These are phyloP conservation scores for Fusarium paranaense DNA, from an alignment of 2,329 filamentous ascomycete species.

Conservation along the genomic window DNA sequence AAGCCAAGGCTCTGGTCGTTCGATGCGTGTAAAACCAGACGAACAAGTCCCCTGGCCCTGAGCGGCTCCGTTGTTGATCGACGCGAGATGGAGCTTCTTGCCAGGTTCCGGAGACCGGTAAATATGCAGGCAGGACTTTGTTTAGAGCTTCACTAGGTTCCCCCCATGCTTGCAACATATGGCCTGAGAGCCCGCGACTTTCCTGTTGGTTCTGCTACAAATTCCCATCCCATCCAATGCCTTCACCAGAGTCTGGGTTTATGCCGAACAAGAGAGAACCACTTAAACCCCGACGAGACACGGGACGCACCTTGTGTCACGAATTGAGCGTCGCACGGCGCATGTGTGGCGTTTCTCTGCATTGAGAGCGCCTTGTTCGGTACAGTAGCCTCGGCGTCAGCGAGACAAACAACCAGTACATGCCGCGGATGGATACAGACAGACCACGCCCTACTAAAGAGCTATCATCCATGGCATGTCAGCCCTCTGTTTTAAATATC, in stretches of 20 bases:
- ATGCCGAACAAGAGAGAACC: not conserved
- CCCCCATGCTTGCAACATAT: constrained; percentile 7
- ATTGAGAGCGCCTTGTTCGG: not conserved
- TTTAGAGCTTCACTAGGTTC: not conserved
- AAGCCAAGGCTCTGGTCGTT: constrained; percentile 4
- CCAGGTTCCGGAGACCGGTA: constrained; percentile 5
- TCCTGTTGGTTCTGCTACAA: not conserved
- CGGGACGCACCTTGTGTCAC: constrained; percentile 8
- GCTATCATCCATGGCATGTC: not conserved
- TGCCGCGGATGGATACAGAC: not conserved
- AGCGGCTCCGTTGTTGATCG: constrained; percentile 26
- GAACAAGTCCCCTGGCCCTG: constrained; percentile 7
- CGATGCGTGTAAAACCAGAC: not conserved
- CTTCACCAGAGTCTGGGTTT: not conserved
- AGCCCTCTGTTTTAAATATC: not conserved
- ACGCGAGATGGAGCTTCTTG: constrained; percentile 9
- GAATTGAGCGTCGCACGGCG: constrained; percentile 11
- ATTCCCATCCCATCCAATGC: not conserved
- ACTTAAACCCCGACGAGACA: constrained; percentile 12
- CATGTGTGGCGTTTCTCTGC: constrained; percentile 16
- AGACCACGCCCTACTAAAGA: not conserved
- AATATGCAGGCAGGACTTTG: not conserved
- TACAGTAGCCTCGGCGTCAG: not conserved
- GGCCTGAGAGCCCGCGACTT: not conserved
- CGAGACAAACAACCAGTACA: not conserved